Conservation (phyloP, 83 land plant genomes). For the Diphasiastrum complanatum region DNA sequence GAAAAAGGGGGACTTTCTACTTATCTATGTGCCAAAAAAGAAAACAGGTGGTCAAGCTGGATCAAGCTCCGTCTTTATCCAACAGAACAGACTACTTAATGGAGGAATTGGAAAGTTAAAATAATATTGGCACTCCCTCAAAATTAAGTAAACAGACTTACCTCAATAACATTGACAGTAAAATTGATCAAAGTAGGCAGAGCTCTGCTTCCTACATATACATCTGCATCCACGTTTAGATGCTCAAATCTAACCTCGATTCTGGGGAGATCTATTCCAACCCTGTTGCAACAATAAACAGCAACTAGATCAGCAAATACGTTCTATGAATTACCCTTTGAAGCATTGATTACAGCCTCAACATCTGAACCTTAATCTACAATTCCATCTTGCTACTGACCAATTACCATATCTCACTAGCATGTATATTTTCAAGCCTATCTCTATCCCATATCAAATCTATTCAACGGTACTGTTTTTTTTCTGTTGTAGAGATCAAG, state of each 20-base stretch:
- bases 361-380: not conserved
- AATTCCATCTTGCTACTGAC: too few species aligned
- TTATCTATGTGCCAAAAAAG: too few species aligned
- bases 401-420: too few species aligned
- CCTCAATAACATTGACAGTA: conserved; percentile 15
- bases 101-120: too few species aligned
- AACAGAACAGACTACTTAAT: too few species aligned
- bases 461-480: too few species aligned
- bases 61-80: too few species aligned
- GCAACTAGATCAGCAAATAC: not conserved
- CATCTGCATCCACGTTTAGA: conserved; percentile 7
- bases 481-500: too few species aligned
- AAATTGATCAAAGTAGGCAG: conserved; percentile 18
- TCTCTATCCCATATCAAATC: too few species aligned
- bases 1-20: too few species aligned
- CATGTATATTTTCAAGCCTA: too few species aligned
- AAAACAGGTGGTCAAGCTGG: too few species aligned
- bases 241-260: conserved; percentile 22
- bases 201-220: conserved; percentile 14
- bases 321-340: not conserved
- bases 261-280: conserved; percentile 22
- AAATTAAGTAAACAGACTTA: not conserved
- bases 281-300: conserved; percentile 12
- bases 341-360: not conserved
- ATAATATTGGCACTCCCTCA: not conserved